phyloP scores from a whole-genome alignment of 768 basidiomycete species.

The Harrya chromipes region DNA sequence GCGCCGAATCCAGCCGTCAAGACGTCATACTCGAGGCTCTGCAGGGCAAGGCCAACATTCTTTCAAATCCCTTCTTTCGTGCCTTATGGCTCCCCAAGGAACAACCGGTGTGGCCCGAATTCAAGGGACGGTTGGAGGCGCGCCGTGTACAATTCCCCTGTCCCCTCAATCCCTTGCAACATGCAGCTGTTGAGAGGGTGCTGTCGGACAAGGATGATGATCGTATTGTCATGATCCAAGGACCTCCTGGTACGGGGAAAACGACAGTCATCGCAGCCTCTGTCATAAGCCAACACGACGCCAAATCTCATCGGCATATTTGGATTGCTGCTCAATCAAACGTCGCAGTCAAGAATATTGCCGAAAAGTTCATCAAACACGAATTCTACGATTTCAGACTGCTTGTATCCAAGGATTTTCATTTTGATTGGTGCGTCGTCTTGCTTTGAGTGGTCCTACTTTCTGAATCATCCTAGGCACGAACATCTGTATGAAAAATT shows the following conservation, averaged over 20 bases:
- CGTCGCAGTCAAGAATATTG: conserved; percentile 53
- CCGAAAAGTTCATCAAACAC: conserved; percentile 39
- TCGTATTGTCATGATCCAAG: conserved; percentile 29
- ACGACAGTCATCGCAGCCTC: conserved; percentile 42
- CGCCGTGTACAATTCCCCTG: conserved; percentile 1
- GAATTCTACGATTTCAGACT: conserved; percentile 36
- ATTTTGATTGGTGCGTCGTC: conserved; percentile 41
- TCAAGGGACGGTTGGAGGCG: background rate
- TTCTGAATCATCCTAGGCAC: conserved; percentile 36
- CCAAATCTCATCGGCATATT: conserved; percentile 16
- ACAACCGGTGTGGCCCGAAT: conserved; percentile 15
- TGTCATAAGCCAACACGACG: conserved; percentile 22
- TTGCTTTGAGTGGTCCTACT: background rate
- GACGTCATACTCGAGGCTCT: conserved; percentile 22
- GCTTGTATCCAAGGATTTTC: conserved; percentile 45
- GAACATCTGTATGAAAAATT: conserved; percentile 46
- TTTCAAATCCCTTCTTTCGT: conserved; percentile 24
- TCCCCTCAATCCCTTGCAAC: conserved; percentile 29
- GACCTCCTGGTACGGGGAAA: conserved; percentile 45
- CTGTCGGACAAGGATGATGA: conserved; percentile 21
- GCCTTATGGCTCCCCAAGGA: conserved; percentile 28
- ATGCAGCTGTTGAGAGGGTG: conserved; percentile 27
- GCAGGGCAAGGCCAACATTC: conserved; percentile 13
- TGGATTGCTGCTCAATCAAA: conserved; percentile 50
- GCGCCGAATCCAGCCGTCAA: conserved; percentile 42